Evolutionary conservation across 2,329 filamentous ascomycete species (phyloP), one percentile per base, ranked within the genome.

Genomic region (Basipetospora chlamydospora): DNA sequence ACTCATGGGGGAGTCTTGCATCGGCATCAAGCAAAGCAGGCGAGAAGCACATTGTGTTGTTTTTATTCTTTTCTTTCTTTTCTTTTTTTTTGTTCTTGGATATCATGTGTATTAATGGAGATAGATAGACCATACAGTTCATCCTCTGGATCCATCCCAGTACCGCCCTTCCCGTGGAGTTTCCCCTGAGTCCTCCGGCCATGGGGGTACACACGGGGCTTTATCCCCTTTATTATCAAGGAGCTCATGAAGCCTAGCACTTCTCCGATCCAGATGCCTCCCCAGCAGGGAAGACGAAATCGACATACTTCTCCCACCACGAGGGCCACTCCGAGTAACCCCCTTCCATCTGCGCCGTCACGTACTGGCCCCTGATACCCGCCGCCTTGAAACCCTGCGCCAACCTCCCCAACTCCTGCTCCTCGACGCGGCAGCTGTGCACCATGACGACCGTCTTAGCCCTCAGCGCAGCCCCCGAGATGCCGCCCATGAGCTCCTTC

Each of bases 321-420:
- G 36, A 29, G 3, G 45, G 44, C 45, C 45, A 47, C 17, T 39
- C 25, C 21, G 45, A 44, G 29, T 46, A 46, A 15, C 42, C 43
- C 3, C 45, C 45, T 2, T 37, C 42, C 9, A 39, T 23, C 40
- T 47, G 39, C 11, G 45, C 43, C 13, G 45, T 47, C 8, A 46
- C 28, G 20, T 33, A 47, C 16, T 46, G 16, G 8, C 45, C 45
- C 6, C 35, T 20, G 12, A 47, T 26, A 6, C 42, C 44, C 18
- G 38, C 29, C 31, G n/a, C 15, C 12, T 29, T 32, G 21, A 39
- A 25, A 10, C 39, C 36, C 5, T 23, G 11, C 11, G 42, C 26
- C n/a, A 42, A 28, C 31, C 17, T 26, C 30, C 31, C 32, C 13
- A 41, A 26, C 7, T 26, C 25, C 20, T 18, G 11, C 22, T 23